Evolutionary conservation across 2,329 filamentous ascomycete species (phyloP).

Genomic region (Ophiosphaerella herpotricha): DNA sequence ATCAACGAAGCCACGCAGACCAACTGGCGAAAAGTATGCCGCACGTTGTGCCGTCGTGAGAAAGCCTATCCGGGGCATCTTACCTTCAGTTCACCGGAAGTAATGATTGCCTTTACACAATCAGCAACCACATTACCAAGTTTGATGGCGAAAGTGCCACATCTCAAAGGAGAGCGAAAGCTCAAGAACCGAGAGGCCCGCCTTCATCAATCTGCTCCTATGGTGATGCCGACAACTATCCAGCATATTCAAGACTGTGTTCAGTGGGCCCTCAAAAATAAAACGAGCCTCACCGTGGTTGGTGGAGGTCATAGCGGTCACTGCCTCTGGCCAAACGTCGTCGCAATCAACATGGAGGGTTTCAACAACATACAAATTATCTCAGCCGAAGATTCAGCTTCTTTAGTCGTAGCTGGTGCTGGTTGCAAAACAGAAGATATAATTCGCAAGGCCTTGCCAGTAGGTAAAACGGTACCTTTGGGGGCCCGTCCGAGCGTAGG

Average conservation of each 20-base stretch:
- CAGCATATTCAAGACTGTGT: constrained; percentile 61
- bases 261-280: constrained; percentile 58
- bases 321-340: constrained; percentile 58
- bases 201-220: constrained; percentile 49
- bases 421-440: constrained; percentile 64
- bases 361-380: constrained; percentile 59
- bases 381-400: constrained; percentile 11
- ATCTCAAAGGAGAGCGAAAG: constrained; percentile 22
- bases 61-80: constrained; percentile 47
- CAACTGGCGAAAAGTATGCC: constrained; percentile 60
- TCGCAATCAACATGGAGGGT: constrained; percentile 63
- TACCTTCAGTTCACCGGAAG: constrained; percentile 54
- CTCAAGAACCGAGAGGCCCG: constrained; percentile 61
- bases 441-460: constrained; percentile 52
- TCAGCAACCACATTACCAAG: constrained; percentile 52
- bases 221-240: constrained; percentile 54
- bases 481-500: constrained; percentile 67
- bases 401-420: constrained; percentile 57
- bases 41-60: constrained; percentile 50
- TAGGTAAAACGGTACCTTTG: constrained; percentile 61
- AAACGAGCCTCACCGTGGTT: constrained; percentile 55
- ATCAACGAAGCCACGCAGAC: constrained; percentile 37
- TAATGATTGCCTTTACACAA: constrained; percentile 58
- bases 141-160: constrained; percentile 51
- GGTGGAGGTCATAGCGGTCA: constrained; percentile 66